Conservation (phyloP, 2,329 filamentous ascomycete species). For the Colletotrichum filicis region DNA sequence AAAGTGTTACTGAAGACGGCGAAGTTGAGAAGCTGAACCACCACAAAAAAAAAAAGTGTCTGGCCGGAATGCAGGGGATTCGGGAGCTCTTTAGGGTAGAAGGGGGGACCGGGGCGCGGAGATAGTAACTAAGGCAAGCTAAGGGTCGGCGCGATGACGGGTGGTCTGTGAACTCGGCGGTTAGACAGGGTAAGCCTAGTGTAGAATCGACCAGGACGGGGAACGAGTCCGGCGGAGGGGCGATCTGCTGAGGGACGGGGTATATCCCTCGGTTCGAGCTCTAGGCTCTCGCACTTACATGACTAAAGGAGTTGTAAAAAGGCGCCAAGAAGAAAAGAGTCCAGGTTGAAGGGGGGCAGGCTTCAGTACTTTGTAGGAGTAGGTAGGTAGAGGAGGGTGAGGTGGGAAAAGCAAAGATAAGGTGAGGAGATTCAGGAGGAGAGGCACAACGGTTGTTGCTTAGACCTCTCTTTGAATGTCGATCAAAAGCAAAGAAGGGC, state of each 20-base stretch:
- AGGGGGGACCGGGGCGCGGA: not conserved
- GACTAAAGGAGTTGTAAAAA: slow-evolving; percentile 3
- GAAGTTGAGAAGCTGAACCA: not conserved
- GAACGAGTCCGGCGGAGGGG: slow-evolving; percentile 19
- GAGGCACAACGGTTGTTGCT: not conserved
- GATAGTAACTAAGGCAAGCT: not conserved
- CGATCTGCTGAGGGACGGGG: slow-evolving; percentile 22
- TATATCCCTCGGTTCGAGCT: slow-evolving; percentile 15
- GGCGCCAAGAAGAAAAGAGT: slow-evolving; percentile 16
- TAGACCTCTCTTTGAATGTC: not conserved
- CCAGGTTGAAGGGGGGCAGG: not conserved
- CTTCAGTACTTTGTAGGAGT: not conserved
- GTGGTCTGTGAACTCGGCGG: slow-evolving; percentile 28
- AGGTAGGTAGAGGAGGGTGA: not conserved
- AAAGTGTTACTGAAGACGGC: not conserved
- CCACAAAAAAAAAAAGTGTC: not conserved
- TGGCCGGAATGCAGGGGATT: slow-evolving; percentile 22
- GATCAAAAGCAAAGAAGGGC: not conserved
- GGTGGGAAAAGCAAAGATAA: not conserved
- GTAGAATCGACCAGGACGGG: slow-evolving; percentile 9
- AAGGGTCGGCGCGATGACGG: slow-evolving; percentile 31
- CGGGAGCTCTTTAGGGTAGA: slow-evolving; percentile 4
- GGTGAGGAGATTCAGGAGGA: not conserved
- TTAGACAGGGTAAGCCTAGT: slow-evolving; percentile 31
- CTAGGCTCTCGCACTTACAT: slow-evolving; percentile 21